Base-by-base conservation (phyloP, 441 rosid genomes). In the Viola pubescens region DNA sequence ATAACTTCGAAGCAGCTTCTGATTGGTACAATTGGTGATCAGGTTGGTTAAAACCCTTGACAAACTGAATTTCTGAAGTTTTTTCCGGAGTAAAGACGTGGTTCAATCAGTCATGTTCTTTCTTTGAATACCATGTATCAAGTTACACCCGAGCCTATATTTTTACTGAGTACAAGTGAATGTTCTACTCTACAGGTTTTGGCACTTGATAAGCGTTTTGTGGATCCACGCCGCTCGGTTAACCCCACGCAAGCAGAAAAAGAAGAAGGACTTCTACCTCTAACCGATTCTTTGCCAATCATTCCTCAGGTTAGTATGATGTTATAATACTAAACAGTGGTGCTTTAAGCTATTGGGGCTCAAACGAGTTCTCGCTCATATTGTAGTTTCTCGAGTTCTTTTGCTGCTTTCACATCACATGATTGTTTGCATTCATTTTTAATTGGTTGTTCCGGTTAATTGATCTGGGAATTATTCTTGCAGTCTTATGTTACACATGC, bases 1-100 rank as follows among this genome's bases (percentile, higher is more conserved):
- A 91, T 94, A 56, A 89, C 96, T 48, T 91, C 99, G 10, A 91
- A 89, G 92, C 98, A 91, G 77, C 94, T 94, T 75, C 98, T 94
- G 70, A 84, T 94, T 41, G 98, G 98, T 70, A 94, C 98, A 58
- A 77, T 85, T 37, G 91, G 96, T 0, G 90, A 88, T 74, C 92
- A 88, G 96, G 95, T 88, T 58, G 14, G 82, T 76, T 50, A 44
- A 63, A 59, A 51, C 39, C 58, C 51, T 9, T 55, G 49, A 70
- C 55, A 64, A 10, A 9, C 1, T 10, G 1, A 10, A 34, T 37
- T 48, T 41, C 43, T 54, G 58, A 4, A 6, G 14, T 49, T 59
- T 62, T 13, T 34, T 9, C 44, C 49, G 6, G 59, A 44, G 48
- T 37, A 46, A 6, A 40, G 26, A 52, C 47, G 45, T 60, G 6